phyloP scores from a whole-genome alignment of 768 basidiomycete genomes.

The Infundibulicybe gibba region DNA sequence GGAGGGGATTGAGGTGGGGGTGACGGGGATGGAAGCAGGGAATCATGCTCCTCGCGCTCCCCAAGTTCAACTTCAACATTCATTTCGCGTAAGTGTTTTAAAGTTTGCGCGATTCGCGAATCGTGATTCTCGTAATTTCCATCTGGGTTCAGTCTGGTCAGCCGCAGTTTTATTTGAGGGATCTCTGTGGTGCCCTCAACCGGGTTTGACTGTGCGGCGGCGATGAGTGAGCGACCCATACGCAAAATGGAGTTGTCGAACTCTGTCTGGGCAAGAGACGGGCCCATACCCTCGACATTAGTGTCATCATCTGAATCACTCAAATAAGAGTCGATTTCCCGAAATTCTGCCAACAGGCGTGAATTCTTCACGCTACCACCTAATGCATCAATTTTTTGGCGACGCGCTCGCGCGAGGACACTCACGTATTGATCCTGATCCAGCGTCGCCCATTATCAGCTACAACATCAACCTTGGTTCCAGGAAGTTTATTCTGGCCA shows the following conservation, averaged over 20 bases:
- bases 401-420: slow-evolving; percentile 10
- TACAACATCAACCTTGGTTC: slow-evolving; percentile 79
- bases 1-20: slow-evolving; percentile 9
- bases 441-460: slow-evolving; percentile 71
- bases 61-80: slow-evolving; percentile 69
- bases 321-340: slow-evolving; percentile 80
- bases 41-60: slow-evolving; percentile 32
- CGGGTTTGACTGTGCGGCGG: slow-evolving; percentile 59
- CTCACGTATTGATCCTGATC: slow-evolving; percentile 88
- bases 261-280: slow-evolving; percentile 42
- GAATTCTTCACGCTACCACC: slow-evolving; percentile 76
- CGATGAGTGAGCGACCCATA: slow-evolving; percentile 65
- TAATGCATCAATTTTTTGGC: background rate
- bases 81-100: slow-evolving; percentile 52
- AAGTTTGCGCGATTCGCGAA: slow-evolving; percentile 58
- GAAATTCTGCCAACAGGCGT: slow-evolving; percentile 74
- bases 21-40: slow-evolving; percentile 11
- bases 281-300: slow-evolving; percentile 40
- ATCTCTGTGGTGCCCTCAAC: slow-evolving; percentile 31
- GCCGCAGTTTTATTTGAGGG: slow-evolving; percentile 54
- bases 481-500: slow-evolving; percentile 19
- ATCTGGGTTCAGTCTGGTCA: slow-evolving; percentile 64
- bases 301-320: slow-evolving; percentile 57
- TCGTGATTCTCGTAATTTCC: slow-evolving; percentile 30
- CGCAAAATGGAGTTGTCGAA: slow-evolving; percentile 73